phyloP scores from a whole-genome alignment of 1,284 basidiomycete genomes.

The Cystobasidium sp. region DNA sequence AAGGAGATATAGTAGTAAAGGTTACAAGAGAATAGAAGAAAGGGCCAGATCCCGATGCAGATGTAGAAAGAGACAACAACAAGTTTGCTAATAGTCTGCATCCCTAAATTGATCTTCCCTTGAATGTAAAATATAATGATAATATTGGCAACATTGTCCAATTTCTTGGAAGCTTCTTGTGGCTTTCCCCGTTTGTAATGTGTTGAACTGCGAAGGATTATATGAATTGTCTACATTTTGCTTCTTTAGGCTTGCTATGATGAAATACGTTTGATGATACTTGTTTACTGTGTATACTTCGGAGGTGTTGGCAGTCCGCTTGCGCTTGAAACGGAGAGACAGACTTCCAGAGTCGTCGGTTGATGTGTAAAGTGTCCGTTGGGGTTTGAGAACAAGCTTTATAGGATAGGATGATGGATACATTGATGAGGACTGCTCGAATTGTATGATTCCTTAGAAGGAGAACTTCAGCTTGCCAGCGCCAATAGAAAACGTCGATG shows the following conservation, averaged over 20 bases:
- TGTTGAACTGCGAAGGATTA: too few relatives aligned
- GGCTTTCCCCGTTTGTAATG: too few relatives aligned
- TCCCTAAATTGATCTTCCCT: too few relatives aligned
- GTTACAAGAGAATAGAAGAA: not conserved
- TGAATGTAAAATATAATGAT: too few relatives aligned
- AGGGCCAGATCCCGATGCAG: not conserved
- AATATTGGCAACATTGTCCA: too few relatives aligned
- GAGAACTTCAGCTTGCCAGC: slow-evolving; percentile 41
- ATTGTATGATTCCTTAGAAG: slow-evolving; percentile 5
- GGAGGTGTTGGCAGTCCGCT: not conserved
- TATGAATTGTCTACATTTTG: too few relatives aligned
- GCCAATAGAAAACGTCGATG: slow-evolving; percentile 27
- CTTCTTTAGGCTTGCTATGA: not conserved
- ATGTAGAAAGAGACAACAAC: slow-evolving; percentile 3
- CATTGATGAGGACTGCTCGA: not conserved
- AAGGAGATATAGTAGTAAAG: not conserved
- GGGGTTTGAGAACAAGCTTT: not conserved
- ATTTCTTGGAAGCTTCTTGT: too few relatives aligned
- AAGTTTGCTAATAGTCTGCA: not conserved
- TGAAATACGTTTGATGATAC: slow-evolving; percentile 5
- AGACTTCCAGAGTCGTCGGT: slow-evolving; percentile 23
- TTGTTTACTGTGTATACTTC: not conserved
- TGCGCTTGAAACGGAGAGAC: not conserved
- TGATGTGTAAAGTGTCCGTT: not conserved
- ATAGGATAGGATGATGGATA: not conserved